Conservation (phyloP, 495 filamentous ascomycete genomes). For the Penicillium samsonianum region DNA sequence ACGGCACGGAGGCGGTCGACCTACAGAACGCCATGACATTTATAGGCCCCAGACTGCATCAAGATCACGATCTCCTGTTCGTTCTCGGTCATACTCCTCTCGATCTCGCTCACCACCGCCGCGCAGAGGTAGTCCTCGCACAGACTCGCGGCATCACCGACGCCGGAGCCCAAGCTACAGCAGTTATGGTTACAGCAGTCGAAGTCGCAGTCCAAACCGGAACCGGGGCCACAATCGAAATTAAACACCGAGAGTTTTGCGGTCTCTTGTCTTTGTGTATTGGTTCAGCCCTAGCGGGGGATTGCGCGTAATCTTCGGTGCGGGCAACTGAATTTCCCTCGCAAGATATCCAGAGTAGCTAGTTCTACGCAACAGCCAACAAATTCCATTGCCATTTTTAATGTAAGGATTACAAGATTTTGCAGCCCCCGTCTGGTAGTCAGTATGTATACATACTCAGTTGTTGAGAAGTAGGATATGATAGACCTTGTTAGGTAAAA, state of each 20-base stretch:
- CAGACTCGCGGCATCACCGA: constrained; percentile 38
- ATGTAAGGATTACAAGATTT: not conserved
- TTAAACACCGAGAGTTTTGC: not conserved
- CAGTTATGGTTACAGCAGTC: constrained; percentile 53
- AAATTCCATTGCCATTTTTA: not conserved
- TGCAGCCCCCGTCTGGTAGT: not conserved
- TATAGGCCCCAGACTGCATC: constrained; percentile 52
- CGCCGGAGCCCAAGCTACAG: constrained; percentile 58
- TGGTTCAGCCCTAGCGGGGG: not conserved
- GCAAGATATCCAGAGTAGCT: constrained; percentile 5
- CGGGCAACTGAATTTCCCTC: not conserved
- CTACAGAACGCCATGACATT: constrained; percentile 48
- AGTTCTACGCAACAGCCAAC: not conserved
- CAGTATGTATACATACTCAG: not conserved
- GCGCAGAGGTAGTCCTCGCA: constrained; percentile 31
- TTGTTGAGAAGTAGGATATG: not conserved
- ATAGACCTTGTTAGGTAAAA: not conserved
- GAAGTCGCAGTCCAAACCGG: constrained; percentile 47
- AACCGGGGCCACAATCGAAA: constrained; percentile 40
- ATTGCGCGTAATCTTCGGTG: not conserved
- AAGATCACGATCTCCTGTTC: constrained; percentile 46
- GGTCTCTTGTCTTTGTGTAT: not conserved
- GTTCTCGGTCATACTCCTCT: constrained; percentile 42
- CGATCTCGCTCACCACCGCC: constrained; percentile 36
- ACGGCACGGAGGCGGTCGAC: constrained; percentile 41